phyloP scores from a whole-genome alignment of 768 basidiomycete species.

The Kwoniella europaea region DNA sequence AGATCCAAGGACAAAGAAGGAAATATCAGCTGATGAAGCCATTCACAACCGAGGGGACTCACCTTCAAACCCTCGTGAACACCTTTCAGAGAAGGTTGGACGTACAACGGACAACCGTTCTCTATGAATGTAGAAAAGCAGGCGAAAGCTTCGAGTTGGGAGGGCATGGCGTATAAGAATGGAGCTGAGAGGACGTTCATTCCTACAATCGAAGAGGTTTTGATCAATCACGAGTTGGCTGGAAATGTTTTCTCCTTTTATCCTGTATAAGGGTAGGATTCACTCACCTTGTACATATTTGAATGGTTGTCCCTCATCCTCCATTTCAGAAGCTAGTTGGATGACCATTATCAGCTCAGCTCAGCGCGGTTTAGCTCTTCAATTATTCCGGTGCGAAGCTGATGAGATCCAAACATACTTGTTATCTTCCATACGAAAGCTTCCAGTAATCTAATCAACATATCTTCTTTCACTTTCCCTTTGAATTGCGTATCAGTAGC shows the following conservation, averaged over 20 bases:
- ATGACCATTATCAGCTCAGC: not conserved
- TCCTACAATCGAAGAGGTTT: too few species aligned
- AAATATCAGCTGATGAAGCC: not conserved
- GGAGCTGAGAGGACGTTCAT: slow-evolving; percentile 99
- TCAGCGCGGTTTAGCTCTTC: too few species aligned
- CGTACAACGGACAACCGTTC: slow-evolving; percentile 91
- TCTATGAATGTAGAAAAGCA: slow-evolving; percentile 97
- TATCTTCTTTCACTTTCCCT: slow-evolving; percentile 93
- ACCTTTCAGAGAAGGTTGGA: slow-evolving; percentile 92
- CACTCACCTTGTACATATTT: slow-evolving; percentile 83
- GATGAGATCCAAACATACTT: slow-evolving; percentile 42
- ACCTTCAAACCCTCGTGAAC: slow-evolving; percentile 95
- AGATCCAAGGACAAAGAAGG: not conserved
- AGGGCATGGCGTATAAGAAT: slow-evolving; percentile 95
- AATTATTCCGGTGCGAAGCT: not conserved
- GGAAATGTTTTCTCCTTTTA: too few species aligned
- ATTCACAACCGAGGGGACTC: slow-evolving; percentile 31
- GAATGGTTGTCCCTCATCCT: slow-evolving; percentile 63
- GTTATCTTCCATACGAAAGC: slow-evolving; percentile 91
- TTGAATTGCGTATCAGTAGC: slow-evolving; percentile 98
- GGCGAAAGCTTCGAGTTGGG: slow-evolving; percentile 96
- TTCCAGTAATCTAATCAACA: slow-evolving; percentile 93
- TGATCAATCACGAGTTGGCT: too few species aligned
- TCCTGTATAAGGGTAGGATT: too few species aligned
- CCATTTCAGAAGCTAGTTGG: slow-evolving; percentile 22